Percentiles rank a stretch among this genome's conserved stretches.
Evolutionary conservation across 441 rosid species (phyloP).

Genomic region (Populus hybrid): DNA sequence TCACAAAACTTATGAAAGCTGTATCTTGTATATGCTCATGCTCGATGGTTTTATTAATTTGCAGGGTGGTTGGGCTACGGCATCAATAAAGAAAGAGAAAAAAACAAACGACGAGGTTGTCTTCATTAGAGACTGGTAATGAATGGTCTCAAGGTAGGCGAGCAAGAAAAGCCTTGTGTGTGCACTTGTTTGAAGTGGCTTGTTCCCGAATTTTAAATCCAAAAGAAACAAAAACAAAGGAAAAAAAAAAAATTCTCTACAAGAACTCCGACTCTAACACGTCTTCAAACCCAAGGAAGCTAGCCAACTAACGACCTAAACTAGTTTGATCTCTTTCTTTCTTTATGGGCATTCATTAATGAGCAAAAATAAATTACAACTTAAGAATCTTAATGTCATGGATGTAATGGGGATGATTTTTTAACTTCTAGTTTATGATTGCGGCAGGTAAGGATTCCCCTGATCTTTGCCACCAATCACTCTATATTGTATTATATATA

Average conservation of each 20-base stretch:
- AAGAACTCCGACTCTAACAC: neutral
- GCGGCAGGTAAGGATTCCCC: slow-evolving; percentile 47
- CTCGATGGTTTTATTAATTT: neutral
- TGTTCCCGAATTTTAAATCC: slow-evolving; percentile 4
- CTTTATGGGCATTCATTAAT: slow-evolving; percentile 12
- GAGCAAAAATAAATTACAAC: neutral
- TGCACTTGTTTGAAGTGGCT: slow-evolving; percentile 13
- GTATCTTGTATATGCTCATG: neutral
- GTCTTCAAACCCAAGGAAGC: neutral
- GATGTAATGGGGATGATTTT: slow-evolving; percentile 3
- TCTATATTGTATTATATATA: slow-evolving; percentile 20
- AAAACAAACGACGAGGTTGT: neutral
- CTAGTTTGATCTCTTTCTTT: neutral
- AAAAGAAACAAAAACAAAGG: no score
- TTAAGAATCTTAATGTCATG: slow-evolving; percentile 1
- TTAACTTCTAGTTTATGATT: slow-evolving; percentile 34
- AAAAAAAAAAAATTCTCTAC: neutral
- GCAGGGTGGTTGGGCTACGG: neutral
- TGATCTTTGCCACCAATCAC: slow-evolving; percentile 43
- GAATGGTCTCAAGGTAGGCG: slow-evolving; percentile 11
- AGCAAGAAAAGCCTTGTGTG: slow-evolving; percentile 3
- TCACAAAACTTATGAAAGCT: neutral
- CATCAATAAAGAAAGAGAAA: neutral
- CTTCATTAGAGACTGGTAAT: neutral
- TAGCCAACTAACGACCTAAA: neutral